Conservation (phyloP, 371 early-diverging fungal species). For the Mortierella sp. region DNA sequence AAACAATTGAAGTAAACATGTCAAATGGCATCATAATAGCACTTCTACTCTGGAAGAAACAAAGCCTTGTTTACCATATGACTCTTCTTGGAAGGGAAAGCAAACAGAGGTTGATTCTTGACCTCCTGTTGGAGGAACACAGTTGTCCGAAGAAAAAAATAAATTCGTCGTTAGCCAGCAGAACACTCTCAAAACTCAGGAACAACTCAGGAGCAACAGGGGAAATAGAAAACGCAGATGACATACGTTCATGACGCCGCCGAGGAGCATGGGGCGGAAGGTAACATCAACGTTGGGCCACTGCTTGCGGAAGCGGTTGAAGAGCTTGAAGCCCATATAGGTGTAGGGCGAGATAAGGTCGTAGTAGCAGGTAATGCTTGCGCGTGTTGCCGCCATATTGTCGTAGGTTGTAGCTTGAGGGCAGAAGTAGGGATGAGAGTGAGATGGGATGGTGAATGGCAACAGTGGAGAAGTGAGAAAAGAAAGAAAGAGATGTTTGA, state of each 20-base stretch:
- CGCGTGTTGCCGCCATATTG: constrained; percentile 36
- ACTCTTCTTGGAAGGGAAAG: constrained; percentile 40
- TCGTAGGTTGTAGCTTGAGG: neutral
- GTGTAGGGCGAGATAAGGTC: constrained; percentile 55
- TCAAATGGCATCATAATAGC: neutral
- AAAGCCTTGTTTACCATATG: constrained; percentile 33
- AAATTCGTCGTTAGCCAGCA: neutral
- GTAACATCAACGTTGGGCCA: constrained; percentile 45
- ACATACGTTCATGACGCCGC: constrained; percentile 49
- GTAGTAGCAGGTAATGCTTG: constrained; percentile 45
- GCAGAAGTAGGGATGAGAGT: neutral
- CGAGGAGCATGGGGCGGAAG: constrained; percentile 47
- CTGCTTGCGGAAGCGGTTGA: constrained; percentile 35
- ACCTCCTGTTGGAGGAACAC: constrained; percentile 13
- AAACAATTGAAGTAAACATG: neutral
- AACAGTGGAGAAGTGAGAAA: neutral
- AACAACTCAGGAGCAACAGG: neutral
- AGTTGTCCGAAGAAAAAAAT: neutral
- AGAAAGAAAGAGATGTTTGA: neutral
- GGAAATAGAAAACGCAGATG: neutral
- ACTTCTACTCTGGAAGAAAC: neutral
- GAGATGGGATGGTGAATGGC: neutral
- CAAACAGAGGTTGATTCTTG: constrained; percentile 39
- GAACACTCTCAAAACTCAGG: neutral
- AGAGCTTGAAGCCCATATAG: constrained; percentile 47